Percentiles rank a stretch among this genome's conserved stretches.
phyloP scores from a whole-genome alignment of 352 stramenopile species.

The Pythium aristosporum region DNA sequence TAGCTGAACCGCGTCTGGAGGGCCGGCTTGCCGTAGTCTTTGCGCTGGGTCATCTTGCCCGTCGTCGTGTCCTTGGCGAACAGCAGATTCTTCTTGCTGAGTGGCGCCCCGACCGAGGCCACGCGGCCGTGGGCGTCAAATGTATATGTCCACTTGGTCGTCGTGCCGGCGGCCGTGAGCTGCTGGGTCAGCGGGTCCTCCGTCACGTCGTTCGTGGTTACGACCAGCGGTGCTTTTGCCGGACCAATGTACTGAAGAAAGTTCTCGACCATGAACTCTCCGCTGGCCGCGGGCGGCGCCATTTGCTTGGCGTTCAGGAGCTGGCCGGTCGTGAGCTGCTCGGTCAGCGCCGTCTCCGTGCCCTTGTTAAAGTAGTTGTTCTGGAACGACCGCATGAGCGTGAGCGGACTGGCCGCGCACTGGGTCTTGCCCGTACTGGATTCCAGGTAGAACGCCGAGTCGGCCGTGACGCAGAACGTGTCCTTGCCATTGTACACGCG shows the following conservation, averaged over 20 bases:
- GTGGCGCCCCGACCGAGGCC: conserved; percentile 3
- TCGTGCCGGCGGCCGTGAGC: conserved; percentile 9
- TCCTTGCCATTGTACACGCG: conserved; percentile 12
- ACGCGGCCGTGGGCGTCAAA: conserved; percentile 19
- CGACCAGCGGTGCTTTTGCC: not conserved
- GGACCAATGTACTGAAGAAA: conserved; percentile 9
- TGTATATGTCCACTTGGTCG: conserved; percentile 15
- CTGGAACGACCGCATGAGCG: conserved; percentile 15
- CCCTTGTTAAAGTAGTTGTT: conserved; percentile 26
- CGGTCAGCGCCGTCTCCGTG: conserved; percentile 12
- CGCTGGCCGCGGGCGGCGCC: conserved; percentile 2
- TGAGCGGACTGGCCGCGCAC: conserved; percentile 16
- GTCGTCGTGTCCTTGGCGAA: conserved; percentile 17
- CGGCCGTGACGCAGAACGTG: conserved; percentile 14
- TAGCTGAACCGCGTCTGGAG: conserved; percentile 18
- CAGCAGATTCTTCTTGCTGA: conserved; percentile 18
- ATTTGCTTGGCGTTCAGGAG: conserved; percentile 14
- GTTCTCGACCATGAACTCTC: conserved; percentile 9
- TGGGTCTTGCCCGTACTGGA: conserved; percentile 2
- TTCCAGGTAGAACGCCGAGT: conserved; percentile 15
- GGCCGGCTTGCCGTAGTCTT: conserved; percentile 19
- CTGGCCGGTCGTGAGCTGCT: conserved; percentile 18
- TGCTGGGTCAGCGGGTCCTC: not conserved
- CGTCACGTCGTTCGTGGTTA: conserved; percentile 11
- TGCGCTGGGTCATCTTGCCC: conserved; percentile 15